Evolutionary conservation across 352 stramenopile genomes (phyloP), one percentile per base, ranked within the genome.

Genomic region (Pythium vanterpoolii): DNA sequence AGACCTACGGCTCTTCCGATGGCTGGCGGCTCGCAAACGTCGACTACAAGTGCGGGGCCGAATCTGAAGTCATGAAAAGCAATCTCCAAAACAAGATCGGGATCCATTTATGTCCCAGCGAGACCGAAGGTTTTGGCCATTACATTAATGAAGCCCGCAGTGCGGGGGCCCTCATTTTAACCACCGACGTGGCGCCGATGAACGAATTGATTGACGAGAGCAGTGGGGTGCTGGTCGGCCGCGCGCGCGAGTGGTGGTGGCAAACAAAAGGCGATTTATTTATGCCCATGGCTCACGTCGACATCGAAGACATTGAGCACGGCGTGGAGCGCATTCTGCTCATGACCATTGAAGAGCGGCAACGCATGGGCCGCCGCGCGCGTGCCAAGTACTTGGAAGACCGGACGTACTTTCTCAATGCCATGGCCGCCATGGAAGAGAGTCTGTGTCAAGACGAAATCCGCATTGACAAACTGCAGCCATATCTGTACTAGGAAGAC

Each of bases 141-240:
- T 91, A 91, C 51, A 92, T 95, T 62, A 95, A 95, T 56, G 79
- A 93, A 57, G 85, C 85, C 18, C 80, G 85, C 26, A 90, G 83
- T 53, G 73, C 77, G 10, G 83, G 79, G 11, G 85, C 81, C 16
- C 66, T 95, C 5, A 83, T 89, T 45, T 28, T 95, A 44, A 91
- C 85, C 33, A 87, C 80, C 21, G 77, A 95, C 57, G 85, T 89
- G 24, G 71, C 80, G 14, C 83, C 85, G 5, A 95, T 93, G 85
- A 95, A 95, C 61, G 85, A 95, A 55, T 72, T 95, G 13, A 74
- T 95, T 45, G 85, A 93, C 56, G 66, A 77, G 18, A 59, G 74
- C 46, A 89, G 72, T 44, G 85, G 85, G 27, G 78, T 95, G 43
- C 71, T 95, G 2, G 72, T 93, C 48, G 79, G 80, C 38, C 44